Conservation (phyloP, 2,329 filamentous ascomycete species). For the Bipolaris sorokiniana region DNA sequence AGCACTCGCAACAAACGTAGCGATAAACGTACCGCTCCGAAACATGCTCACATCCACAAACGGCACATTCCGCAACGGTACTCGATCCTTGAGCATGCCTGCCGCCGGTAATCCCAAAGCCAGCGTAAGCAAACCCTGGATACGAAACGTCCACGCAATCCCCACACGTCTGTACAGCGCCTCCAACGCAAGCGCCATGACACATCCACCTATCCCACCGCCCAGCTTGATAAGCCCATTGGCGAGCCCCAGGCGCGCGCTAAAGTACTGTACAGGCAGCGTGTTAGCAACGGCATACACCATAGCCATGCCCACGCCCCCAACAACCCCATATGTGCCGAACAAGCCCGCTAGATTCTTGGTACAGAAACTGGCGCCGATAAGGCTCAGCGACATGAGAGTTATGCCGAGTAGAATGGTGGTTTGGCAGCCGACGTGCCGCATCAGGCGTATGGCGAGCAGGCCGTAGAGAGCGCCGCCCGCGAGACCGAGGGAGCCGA, state of each 20-base stretch:
- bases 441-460: slow-evolving; percentile 59
- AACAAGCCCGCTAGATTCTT: slow-evolving; percentile 57
- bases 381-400: slow-evolving; percentile 58
- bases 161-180: slow-evolving; percentile 34
- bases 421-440: slow-evolving; percentile 55
- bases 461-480: slow-evolving; percentile 61
- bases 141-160: slow-evolving; percentile 41
- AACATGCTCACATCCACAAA: slow-evolving; percentile 39
- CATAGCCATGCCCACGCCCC: slow-evolving; percentile 51
- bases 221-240: slow-evolving; percentile 42
- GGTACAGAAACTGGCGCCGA: slow-evolving; percentile 57
- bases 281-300: slow-evolving; percentile 34
- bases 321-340: slow-evolving; percentile 55
- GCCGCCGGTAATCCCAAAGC: slow-evolving; percentile 35
- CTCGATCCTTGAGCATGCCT: slow-evolving; percentile 35
- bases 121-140: slow-evolving; percentile 35
- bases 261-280: slow-evolving; percentile 40
- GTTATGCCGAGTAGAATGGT: slow-evolving; percentile 58
- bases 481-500: slow-evolving; percentile 61
- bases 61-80: slow-evolving; percentile 24
- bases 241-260: slow-evolving; percentile 35
- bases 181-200: slow-evolving; percentile 36
- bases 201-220: slow-evolving; percentile 36
- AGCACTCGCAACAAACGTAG: slow-evolving; percentile 32
- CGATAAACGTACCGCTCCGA: slow-evolving; percentile 27